Evolutionary conservation across 2,329 filamentous ascomycete genomes (phyloP), one percentile per base, ranked within the genome.

Genomic region (Pseudofabraea citricarpa): DNA sequence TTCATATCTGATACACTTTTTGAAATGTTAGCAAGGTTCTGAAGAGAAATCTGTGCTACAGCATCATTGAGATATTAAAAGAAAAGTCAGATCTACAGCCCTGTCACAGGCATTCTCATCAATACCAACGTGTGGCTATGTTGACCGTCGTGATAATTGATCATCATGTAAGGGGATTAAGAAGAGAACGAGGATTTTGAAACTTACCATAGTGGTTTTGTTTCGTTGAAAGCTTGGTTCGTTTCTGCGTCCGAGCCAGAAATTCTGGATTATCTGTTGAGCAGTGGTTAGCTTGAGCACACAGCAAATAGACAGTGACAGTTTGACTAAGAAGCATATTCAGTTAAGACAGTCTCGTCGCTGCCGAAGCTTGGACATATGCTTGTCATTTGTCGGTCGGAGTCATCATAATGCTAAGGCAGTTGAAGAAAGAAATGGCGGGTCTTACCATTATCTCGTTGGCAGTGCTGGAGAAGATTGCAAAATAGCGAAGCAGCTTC

Each of bases 331-430:
- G 29, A 50, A 61, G 62, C 62, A 59, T 58, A 54, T 63, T 70
- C 67, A 73, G 71, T 64, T 59, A 64, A 65, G 71, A 74, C 66
- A 63, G 62, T 71, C 54, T 77, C 74, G 70, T 77, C 74, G 70
- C 68, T 44, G 71, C 72, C 64, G 64, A 71, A 75, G 81, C 89
- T 94, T 83, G 77, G 89, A 94, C 88, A 94, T 94, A 94, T 94
- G 88, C 88, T 94, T 94, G 89, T 94, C 88, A 80, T 81, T 84
- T 70, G 67, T 73, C 77, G 79, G 84, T 89, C 79, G 68, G 74
- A 66, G 77, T 93, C 87, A 93, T 93, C 88, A 93, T 81, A 60
- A 67, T 65, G 59, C 59, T 59, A 44, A 48, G 40, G 27, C 42
- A 57, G 45, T 55, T 47, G 46, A 54, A 42, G 37, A 45, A 27